Conservation (phyloP, 768 basidiomycete genomes). For the Piloderma croceum region DNA sequence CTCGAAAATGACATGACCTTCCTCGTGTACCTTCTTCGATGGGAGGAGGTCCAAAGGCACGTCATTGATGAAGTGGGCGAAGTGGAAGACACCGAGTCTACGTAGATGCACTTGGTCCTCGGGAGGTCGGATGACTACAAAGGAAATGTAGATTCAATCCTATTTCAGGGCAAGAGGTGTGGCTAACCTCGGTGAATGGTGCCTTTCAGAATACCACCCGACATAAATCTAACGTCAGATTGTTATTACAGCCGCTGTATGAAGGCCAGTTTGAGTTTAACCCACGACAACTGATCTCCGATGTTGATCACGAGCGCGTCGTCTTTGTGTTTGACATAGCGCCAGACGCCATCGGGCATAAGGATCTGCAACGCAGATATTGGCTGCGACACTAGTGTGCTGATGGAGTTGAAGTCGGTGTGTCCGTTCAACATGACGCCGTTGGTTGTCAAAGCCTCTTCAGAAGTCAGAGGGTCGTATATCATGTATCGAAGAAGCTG, state of each 20-base stretch:
- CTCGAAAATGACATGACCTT: constrained; percentile 26
- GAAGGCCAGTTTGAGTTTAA: no score
- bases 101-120: constrained; percentile 24
- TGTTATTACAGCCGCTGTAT: no score
- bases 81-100: constrained; percentile 31
- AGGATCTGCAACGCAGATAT: constrained; percentile 31
- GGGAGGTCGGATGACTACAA: constrained; percentile 28
- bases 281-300: constrained; percentile 31
- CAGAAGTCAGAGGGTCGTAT: constrained; percentile 28
- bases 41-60: constrained; percentile 24
- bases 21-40: constrained; percentile 26
- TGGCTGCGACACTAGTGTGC: constrained; percentile 6
- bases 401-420: constrained; percentile 17
- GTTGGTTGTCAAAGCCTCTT: constrained; percentile 27
- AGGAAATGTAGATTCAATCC: no score
- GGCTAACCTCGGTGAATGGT: constrained; percentile 30
- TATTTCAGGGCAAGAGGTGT: background rate
- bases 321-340: constrained; percentile 30
- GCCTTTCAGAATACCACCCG: constrained; percentile 29
- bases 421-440: constrained; percentile 33
- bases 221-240: no score
- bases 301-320: constrained; percentile 31
- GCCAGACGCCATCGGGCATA: constrained; percentile 32
- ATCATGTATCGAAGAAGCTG: constrained; percentile 32
- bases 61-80: constrained; percentile 27